These are phyloP conservation scores for Trichoderma hamatum DNA, from an alignment of 2,329 filamentous ascomycete genomes.

Conservation along the genomic window DNA sequence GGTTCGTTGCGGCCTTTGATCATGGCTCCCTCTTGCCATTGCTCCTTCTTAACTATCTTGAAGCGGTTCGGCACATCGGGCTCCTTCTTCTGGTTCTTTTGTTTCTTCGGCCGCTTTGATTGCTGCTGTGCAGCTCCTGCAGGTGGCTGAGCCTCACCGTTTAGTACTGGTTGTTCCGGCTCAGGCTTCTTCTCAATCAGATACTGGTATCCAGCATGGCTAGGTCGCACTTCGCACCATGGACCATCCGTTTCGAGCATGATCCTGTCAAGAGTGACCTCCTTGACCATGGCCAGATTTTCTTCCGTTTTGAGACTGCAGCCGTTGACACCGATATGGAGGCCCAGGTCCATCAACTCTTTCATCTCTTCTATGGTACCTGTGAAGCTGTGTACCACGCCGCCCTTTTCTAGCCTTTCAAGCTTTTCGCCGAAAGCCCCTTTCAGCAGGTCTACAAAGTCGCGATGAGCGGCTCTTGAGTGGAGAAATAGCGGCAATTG, in stretches of 20 bases:
- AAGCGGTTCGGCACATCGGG: slow-evolving; percentile 71
- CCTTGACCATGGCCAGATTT: slow-evolving; percentile 81
- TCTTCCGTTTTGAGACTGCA: slow-evolving; percentile 94
- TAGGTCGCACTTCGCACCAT: slow-evolving; percentile 93
- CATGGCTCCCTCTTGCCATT: slow-evolving; percentile 84
- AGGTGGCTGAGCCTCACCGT: slow-evolving; percentile 30
- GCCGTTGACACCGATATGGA: slow-evolving; percentile 94
- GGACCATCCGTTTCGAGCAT: slow-evolving; percentile 98
- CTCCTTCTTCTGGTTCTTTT: slow-evolving; percentile 61
- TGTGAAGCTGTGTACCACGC: slow-evolving; percentile 94
- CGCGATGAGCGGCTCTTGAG: slow-evolving; percentile 80
- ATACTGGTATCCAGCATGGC: slow-evolving; percentile 81
- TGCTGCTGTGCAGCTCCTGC: slow-evolving; percentile 29
- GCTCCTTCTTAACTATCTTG: slow-evolving; percentile 93
- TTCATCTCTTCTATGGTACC: slow-evolving; percentile 84
- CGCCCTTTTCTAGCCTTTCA: slow-evolving; percentile 69
- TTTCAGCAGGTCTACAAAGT: slow-evolving; percentile 76
- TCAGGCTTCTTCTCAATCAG: slow-evolving; percentile 49
- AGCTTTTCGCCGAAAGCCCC: slow-evolving; percentile 60
- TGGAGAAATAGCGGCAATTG: slow-evolving; percentile 90
- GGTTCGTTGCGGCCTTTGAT: slow-evolving; percentile 96
- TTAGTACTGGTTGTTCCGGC: slow-evolving; percentile 33
- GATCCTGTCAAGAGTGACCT: slow-evolving; percentile 75
- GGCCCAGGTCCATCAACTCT: slow-evolving; percentile 74
- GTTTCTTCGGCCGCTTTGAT: slow-evolving; percentile 43